Conservation (phyloP, 176 grass and related monocot genomes). For the Ensete glaucum region DNA sequence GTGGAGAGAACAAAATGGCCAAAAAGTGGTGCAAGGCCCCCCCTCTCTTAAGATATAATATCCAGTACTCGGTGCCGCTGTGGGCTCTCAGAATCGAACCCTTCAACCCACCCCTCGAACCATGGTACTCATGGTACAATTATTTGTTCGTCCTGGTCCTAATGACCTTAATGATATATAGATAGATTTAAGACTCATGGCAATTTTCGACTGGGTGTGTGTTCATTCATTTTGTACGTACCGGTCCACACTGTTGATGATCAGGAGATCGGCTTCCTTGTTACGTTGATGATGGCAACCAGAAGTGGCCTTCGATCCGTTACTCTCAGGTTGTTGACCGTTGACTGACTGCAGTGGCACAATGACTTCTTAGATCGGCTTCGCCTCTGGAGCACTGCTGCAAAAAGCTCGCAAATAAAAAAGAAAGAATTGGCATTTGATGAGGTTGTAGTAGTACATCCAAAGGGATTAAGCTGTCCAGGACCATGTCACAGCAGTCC, state of each 20-base stretch:
- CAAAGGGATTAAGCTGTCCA: background rate
- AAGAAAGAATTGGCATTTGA: too few relatives aligned
- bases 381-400: too few relatives aligned
- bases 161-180: background rate
- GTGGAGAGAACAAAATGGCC: background rate
- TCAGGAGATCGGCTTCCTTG: background rate
- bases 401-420: too few relatives aligned
- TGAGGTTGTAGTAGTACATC: too few relatives aligned
- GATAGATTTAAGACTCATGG: too few relatives aligned
- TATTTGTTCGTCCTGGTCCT: background rate
- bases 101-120: too few relatives aligned
- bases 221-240: too few relatives aligned
- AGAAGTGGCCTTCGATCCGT: background rate
- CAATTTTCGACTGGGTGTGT: too few relatives aligned
- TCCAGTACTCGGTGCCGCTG: background rate
- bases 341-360: background rate
- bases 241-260: too few relatives aligned
- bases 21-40: background rate
- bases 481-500: background rate
- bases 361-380: background rate
- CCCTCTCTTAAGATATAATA: too few relatives aligned
- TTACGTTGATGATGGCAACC: background rate
- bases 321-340: background rate
- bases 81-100: too few relatives aligned
- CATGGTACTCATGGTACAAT: background rate